Conservation (phyloP, 1,139 yeast genomes). For the Pneumocystis wakefieldiae region DNA sequence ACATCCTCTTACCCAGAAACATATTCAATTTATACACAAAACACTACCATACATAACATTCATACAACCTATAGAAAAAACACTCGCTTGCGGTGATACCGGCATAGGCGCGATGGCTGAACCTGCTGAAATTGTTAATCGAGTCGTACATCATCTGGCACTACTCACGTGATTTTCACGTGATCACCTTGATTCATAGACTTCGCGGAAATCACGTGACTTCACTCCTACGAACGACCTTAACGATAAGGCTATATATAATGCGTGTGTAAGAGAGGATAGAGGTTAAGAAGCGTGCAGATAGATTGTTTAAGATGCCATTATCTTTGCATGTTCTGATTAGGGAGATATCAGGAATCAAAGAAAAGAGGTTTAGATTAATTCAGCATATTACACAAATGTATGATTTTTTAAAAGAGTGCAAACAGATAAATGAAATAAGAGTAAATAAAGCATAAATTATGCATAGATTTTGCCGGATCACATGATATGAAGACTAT, state of each 20-base stretch:
- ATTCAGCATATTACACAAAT: background rate
- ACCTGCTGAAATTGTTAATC: background rate
- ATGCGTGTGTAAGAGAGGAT: no score
- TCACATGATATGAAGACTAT: background rate
- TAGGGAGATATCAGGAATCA: background rate
- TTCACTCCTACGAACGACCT: no score
- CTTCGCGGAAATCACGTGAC: no score
- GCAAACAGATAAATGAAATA: background rate
- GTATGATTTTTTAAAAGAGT: background rate
- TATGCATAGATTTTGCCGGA: background rate
- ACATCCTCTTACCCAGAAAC: conserved; percentile 82
- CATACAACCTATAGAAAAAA: conserved; percentile 84
- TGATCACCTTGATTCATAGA: background rate
- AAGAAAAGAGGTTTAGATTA: background rate
- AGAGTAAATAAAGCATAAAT: background rate
- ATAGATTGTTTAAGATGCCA: background rate
- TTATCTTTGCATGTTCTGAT: background rate
- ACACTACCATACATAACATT: conserved; percentile 64
- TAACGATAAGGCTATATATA: no score
- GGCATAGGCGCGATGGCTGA: conserved; percentile 98
- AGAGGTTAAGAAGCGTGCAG: no score
- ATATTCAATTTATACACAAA: conserved; percentile 44
- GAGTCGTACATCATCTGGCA: no score
- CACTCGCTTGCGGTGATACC: conserved; percentile 85
- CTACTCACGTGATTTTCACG: no score